Percentiles rank a stretch among this genome's conserved stretches.
Evolutionary conservation across 2,329 filamentous ascomycete species (phyloP).

Genomic region (Exophiala dermatitidis): DNA sequence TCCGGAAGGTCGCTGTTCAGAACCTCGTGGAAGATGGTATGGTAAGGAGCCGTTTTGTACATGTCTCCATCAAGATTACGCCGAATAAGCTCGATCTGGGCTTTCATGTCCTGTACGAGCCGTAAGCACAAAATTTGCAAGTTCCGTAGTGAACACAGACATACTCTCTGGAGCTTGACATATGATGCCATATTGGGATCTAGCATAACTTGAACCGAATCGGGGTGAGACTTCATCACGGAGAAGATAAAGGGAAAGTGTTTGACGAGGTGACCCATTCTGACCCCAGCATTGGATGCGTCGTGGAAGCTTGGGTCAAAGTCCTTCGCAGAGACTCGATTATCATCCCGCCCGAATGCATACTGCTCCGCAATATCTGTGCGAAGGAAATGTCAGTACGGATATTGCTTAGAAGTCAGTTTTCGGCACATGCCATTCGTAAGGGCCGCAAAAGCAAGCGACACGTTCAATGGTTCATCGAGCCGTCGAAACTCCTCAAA

Average conservation of each 20-base stretch:
- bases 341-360: constrained; percentile 13
- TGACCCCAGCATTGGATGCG: background rate
- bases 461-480: constrained; percentile 4
- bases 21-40: constrained; percentile 19
- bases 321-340: constrained; percentile 11
- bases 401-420: no score
- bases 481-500: constrained; percentile 6
- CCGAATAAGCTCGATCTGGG: constrained; percentile 12
- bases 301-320: constrained; percentile 14
- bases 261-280: constrained; percentile 8
- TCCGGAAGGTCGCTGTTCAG: constrained; percentile 14
- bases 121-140: background rate
- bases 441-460: constrained; percentile 33
- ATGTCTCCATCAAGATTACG: background rate
- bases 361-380: constrained; percentile 18
- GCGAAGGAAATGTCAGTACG: background rate
- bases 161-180: constrained; percentile 9
- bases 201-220: background rate
- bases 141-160: background rate
- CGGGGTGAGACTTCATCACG: constrained; percentile 6
- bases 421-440: constrained; percentile 6
- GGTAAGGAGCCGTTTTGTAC: constrained; percentile 5
- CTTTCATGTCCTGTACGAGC: constrained; percentile 9
- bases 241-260: constrained; percentile 14
- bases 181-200: constrained; percentile 10